Evolutionary conservation across 805 yeast species (phyloP).

Genomic region (Wickerhamomyces silvicola): DNA sequence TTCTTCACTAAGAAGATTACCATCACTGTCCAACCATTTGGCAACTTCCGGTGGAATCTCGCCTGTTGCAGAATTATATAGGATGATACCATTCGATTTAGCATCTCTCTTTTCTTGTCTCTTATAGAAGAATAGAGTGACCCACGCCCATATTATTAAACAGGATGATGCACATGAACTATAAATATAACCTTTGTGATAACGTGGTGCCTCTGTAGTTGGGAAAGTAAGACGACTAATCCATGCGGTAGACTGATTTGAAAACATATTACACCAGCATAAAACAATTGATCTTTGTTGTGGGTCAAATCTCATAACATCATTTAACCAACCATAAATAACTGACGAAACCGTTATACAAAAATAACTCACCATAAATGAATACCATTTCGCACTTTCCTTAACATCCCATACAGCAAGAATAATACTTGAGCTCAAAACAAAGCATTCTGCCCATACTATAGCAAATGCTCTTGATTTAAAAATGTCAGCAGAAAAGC

Average conservation of each 20-base stretch:
- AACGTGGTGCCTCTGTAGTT: constrained; percentile 52
- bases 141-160: constrained; percentile 17
- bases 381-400: constrained; percentile 47
- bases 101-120: constrained; percentile 33
- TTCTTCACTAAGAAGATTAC: neutral
- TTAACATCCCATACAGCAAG: constrained; percentile 48
- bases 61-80: constrained; percentile 22
- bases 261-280: constrained; percentile 41
- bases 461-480: constrained; percentile 38
- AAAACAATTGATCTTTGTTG: constrained; percentile 45
- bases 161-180: constrained; percentile 22
- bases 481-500: constrained; percentile 25
- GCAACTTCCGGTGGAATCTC: constrained; percentile 9
- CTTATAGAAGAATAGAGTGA: constrained; percentile 28
- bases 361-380: constrained; percentile 17
- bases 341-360: constrained; percentile 52
- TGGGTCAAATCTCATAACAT: constrained; percentile 48
- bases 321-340: constrained; percentile 52
- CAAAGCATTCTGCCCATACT: constrained; percentile 35
- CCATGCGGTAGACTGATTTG: constrained; percentile 51
- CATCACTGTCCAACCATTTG: constrained; percentile 1
- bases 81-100: constrained; percentile 30
- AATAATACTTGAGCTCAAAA: constrained; percentile 38
- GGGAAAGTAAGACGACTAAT: constrained; percentile 23
- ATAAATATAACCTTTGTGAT: constrained; percentile 44